phyloP scores from a whole-genome alignment of 2,329 filamentous ascomycete genomes.

The Xylariaceae sp. region DNA sequence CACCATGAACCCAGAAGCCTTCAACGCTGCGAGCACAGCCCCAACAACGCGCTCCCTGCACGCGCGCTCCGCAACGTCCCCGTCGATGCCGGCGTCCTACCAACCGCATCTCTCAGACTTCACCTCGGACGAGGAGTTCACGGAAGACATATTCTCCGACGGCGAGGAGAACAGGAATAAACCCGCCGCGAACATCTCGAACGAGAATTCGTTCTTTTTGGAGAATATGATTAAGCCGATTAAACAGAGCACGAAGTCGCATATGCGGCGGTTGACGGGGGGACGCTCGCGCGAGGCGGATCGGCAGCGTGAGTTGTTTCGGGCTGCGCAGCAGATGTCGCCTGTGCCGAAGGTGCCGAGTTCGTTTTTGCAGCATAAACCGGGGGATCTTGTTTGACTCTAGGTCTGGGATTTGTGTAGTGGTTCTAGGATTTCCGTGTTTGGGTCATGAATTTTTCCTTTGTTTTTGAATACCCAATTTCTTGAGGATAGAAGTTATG shows the following conservation, averaged over 20 bases:
- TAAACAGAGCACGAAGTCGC: conserved; percentile 51
- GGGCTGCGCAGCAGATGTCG: conserved; percentile 32
- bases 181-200: neutral
- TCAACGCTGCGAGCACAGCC: conserved; percentile 36
- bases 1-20: conserved; percentile 58
- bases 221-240: conserved; percentile 59
- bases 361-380: conserved; percentile 29
- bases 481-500: neutral
- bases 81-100: conserved; percentile 54
- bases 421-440: too few relatives aligned
- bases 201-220: conserved; percentile 49
- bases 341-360: conserved; percentile 40
- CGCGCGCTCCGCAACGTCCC: conserved; percentile 78
- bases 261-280: conserved; percentile 59
- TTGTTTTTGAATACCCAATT: neutral
- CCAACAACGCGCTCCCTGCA: conserved; percentile 63
- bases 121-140: conserved; percentile 70
- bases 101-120: conserved; percentile 55
- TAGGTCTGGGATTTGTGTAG: neutral
- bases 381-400: conserved; percentile 24
- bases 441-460: conserved; percentile 8
- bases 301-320: conserved; percentile 35
- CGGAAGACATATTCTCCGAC: conserved; percentile 73
- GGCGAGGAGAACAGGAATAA: conserved; percentile 52
- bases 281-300: conserved; percentile 41